Evolutionary conservation across 129 eudicot genomes (phyloP).

Genomic region (Artemisia tridentata): DNA sequence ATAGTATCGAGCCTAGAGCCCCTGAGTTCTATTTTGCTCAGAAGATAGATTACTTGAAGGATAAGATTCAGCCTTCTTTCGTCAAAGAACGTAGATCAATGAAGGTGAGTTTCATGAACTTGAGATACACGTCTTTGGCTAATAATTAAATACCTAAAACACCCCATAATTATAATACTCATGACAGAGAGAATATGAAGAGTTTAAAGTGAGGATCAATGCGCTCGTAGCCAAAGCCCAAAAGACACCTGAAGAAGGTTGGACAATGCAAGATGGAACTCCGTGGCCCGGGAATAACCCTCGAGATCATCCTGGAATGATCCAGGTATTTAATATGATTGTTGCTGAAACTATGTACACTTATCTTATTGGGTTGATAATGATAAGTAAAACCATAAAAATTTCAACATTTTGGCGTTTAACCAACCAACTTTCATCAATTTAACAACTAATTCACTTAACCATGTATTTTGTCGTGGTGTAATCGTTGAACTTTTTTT

Average conservation of each 20-base stretch:
- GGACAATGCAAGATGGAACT: slow-evolving; percentile 95
- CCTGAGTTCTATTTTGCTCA: slow-evolving; percentile 90
- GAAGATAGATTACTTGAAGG: slow-evolving; percentile 86
- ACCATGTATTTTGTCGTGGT: too few species aligned
- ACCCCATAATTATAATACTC: not conserved
- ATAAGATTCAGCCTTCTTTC: slow-evolving; percentile 84
- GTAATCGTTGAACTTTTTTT: too few species aligned
- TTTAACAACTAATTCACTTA: too few species aligned
- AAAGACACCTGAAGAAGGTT: slow-evolving; percentile 90
- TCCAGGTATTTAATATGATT: slow-evolving; percentile 49
- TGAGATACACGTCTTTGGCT: not conserved
- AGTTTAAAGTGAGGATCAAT: slow-evolving; percentile 70
- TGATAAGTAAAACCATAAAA: too few species aligned
- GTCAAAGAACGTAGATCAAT: slow-evolving; percentile 87
- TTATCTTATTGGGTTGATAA: too few species aligned
- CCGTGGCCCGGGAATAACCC: slow-evolving; percentile 94
- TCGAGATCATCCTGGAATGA: slow-evolving; percentile 94
- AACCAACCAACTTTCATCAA: too few species aligned
- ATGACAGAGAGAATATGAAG: slow-evolving; percentile 78
- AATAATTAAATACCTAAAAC: not conserved
- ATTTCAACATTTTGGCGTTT: too few species aligned
- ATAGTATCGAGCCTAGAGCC: slow-evolving; percentile 80
- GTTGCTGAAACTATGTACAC: not conserved
- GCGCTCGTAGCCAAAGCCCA: slow-evolving; percentile 78
- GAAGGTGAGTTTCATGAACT: slow-evolving; percentile 49